A percentile compares a stretch with the other conserved stretches of the same genome.
These are phyloP conservation scores for Lathyrus tuberosus DNA, from an alignment of 306 rosid species.

Conservation along the genomic window DNA sequence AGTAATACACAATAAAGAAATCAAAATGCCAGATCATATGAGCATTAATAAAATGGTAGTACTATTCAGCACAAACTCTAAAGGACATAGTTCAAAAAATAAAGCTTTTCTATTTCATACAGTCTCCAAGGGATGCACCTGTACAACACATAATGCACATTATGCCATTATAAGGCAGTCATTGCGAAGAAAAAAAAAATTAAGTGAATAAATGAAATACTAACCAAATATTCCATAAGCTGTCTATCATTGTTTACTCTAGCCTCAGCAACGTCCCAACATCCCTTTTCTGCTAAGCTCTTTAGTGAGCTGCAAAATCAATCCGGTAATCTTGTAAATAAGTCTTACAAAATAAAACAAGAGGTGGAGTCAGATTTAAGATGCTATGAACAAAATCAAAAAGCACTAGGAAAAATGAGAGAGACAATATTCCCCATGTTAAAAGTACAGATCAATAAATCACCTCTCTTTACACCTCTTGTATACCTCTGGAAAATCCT, in stretches of 20 bases:
- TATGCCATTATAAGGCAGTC: slow-evolving; percentile 23
- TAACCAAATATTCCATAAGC: slow-evolving; percentile 87
- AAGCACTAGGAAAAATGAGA: slow-evolving; percentile 15
- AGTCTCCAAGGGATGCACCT: slow-evolving; percentile 15
- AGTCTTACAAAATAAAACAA: slow-evolving; percentile 18
- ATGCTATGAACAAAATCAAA: slow-evolving; percentile 36
- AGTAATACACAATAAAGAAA: slow-evolving; percentile 21
- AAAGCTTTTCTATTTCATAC: neutral
- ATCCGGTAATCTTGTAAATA: slow-evolving; percentile 33
- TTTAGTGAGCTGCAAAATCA: slow-evolving; percentile 68
- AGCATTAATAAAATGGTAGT: slow-evolving; percentile 8
- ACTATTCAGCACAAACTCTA: slow-evolving; percentile 5
- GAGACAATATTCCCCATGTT: slow-evolving; percentile 23
- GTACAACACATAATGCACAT: neutral
- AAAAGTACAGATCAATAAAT: slow-evolving; percentile 37
- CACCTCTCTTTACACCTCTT: slow-evolving; percentile 85
- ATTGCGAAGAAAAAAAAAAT: slow-evolving; percentile 19
- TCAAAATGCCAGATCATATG: slow-evolving; percentile 9
- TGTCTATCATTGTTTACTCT: slow-evolving; percentile 68
- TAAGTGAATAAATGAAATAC: slow-evolving; percentile 36
- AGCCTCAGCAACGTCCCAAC: slow-evolving; percentile 98
- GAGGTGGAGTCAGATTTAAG: slow-evolving; percentile 23
- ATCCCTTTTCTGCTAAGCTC: slow-evolving; percentile 90
- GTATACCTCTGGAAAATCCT: slow-evolving; percentile 81
- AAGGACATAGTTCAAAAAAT: slow-evolving; percentile 27